phyloP scores from a whole-genome alignment of 1,284 basidiomycete genomes.

The Vanrija sp. region DNA sequence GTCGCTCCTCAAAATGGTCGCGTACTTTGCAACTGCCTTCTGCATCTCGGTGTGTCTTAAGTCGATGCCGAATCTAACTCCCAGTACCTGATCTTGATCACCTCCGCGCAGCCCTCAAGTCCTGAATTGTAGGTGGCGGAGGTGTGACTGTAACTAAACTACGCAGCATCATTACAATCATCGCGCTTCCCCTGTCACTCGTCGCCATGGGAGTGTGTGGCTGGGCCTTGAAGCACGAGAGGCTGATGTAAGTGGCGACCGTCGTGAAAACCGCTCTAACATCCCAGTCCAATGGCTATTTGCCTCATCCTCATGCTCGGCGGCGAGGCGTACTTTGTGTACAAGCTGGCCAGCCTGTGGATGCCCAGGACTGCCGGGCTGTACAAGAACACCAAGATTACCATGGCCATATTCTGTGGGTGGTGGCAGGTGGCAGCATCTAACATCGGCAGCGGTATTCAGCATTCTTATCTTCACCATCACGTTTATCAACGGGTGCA shows the following conservation, averaged over 20 bases:
- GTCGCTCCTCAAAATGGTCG: conserved; percentile 80
- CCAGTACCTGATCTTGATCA: conserved; percentile 38
- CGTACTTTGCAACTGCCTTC: conserved; percentile 83
- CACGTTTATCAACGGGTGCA: conserved; percentile 29
- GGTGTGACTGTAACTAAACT: conserved; percentile 52
- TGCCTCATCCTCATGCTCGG: conserved; percentile 75
- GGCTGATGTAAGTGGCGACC: conserved; percentile 20
- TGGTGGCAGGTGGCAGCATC: neutral
- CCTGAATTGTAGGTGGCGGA: conserved; percentile 58
- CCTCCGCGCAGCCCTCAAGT: conserved; percentile 26
- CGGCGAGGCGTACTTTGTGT: conserved; percentile 76
- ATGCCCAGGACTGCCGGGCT: conserved; percentile 21
- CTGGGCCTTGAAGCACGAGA: conserved; percentile 30
- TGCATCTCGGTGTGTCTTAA: conserved; percentile 65
- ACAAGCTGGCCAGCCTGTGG: conserved; percentile 39
- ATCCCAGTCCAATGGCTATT: conserved; percentile 71
- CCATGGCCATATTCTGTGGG: conserved; percentile 41
- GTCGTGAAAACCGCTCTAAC: conserved; percentile 40
- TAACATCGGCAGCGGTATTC: conserved; percentile 26
- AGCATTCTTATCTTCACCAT: conserved; percentile 33
- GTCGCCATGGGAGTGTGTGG: conserved; percentile 59
- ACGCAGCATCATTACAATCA: conserved; percentile 78
- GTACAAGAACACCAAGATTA: conserved; percentile 34
- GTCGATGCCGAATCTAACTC: neutral
- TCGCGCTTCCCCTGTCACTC: conserved; percentile 74